Conservation (phyloP, 768 basidiomycete species). For the Pulveroboletus sp. region DNA sequence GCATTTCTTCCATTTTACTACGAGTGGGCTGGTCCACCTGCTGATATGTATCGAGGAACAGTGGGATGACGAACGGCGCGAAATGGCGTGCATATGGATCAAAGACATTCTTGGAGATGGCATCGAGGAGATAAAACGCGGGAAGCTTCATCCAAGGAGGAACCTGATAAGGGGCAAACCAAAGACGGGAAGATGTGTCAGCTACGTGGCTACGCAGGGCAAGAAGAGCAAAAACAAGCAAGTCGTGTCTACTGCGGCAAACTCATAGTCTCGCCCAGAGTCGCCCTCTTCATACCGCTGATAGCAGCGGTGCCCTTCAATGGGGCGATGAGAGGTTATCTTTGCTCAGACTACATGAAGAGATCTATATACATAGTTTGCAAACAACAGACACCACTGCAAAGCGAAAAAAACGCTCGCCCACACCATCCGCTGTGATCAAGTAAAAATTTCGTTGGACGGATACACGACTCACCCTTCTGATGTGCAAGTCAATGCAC, state of each 20-base stretch:
- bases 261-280: constrained; percentile 38
- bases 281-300: constrained; percentile 33
- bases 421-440: constrained; percentile 27
- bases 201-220: constrained; percentile 35
- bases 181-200: constrained; percentile 60
- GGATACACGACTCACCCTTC: constrained; percentile 68
- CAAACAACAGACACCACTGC: constrained; percentile 26
- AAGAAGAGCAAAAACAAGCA: constrained; percentile 31
- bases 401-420: constrained; percentile 22
- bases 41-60: constrained; percentile 87
- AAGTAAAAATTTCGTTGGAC: constrained; percentile 23
- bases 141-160: constrained; percentile 89
- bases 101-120: constrained; percentile 95
- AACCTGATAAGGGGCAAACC: constrained; percentile 53
- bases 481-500: constrained; percentile 81
- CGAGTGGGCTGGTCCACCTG: constrained; percentile 82
- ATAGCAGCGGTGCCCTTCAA: constrained; percentile 31
- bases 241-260: constrained; percentile 22
- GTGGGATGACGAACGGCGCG: constrained; percentile 71
- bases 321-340: constrained; percentile 34
- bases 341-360: constrained; percentile 43
- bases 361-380: constrained; percentile 45
- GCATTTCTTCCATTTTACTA: constrained; percentile 97
- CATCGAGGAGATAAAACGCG: constrained; percentile 92
- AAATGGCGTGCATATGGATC: constrained; percentile 90